These are phyloP conservation scores for Trichosanthes truncata DNA, from an alignment of 306 rosid species.

Conservation along the genomic window DNA sequence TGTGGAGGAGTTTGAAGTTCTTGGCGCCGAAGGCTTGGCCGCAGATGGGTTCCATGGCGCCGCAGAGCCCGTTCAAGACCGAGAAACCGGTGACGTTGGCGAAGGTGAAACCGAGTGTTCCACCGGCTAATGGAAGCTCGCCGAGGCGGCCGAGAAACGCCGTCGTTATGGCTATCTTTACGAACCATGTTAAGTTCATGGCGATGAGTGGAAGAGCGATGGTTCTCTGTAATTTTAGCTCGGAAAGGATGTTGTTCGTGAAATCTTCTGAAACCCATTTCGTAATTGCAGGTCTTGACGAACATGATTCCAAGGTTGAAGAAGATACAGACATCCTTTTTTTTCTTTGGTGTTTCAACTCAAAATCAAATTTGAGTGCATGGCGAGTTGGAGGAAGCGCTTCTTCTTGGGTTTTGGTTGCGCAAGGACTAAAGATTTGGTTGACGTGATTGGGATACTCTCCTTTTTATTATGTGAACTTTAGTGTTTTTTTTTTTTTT, in stretches of 20 bases:
- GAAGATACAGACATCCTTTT: conserved; percentile 15
- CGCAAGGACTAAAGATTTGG: neutral
- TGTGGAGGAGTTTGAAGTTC: conserved; percentile 64
- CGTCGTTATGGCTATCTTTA: conserved; percentile 63
- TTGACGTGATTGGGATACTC: neutral
- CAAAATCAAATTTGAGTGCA: neutral
- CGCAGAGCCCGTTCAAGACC: conserved; percentile 63
- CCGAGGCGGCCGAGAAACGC: conserved; percentile 75
- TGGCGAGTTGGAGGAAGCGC: neutral
- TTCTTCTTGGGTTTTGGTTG: neutral
- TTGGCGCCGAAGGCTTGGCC: conserved; percentile 92
- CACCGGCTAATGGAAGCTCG: conserved; percentile 66
- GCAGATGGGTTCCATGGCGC: conserved; percentile 89
- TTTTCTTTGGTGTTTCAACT: neutral
- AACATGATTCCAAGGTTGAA: conserved; percentile 20
- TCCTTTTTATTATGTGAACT: neutral
- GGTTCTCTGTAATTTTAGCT: conserved; percentile 47
- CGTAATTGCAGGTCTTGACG: neutral
- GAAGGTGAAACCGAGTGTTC: conserved; percentile 72
- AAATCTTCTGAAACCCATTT: conserved; percentile 19
- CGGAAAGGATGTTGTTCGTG: conserved; percentile 20
- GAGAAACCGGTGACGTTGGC: conserved; percentile 92
- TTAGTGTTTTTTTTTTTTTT: neutral
- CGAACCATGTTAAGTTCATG: conserved; percentile 81
- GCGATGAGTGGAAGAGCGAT: conserved; percentile 61